Evolutionary conservation across 805 yeast genomes (phyloP).

Genomic region (Pichia scutulata): DNA sequence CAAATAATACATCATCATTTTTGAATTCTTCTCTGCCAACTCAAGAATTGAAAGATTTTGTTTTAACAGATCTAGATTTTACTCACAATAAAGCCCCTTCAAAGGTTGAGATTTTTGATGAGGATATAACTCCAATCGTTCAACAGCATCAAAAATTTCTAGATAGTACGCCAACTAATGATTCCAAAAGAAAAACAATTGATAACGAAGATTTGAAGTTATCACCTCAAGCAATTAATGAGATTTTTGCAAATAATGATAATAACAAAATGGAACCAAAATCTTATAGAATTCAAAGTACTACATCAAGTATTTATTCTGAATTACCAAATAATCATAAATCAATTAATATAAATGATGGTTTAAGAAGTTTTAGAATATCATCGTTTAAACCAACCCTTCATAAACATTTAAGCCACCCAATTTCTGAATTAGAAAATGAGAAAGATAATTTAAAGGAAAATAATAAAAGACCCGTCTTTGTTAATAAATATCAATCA

Average conservation of each 20-base stretch:
- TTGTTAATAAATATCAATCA: not conserved
- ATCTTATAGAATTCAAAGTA: conserved; percentile 8
- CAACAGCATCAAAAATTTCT: not conserved
- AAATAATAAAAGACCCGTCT: not conserved
- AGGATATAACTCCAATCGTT: conserved; percentile 8
- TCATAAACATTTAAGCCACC: conserved; percentile 1
- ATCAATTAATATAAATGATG: not conserved
- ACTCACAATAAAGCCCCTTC: not conserved
- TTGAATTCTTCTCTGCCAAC: conserved; percentile 5
- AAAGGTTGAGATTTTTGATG: not conserved
- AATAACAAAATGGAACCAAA: not conserved
- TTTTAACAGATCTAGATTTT: not conserved
- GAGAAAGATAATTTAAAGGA: not conserved
- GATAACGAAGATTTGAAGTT: conserved; percentile 1
- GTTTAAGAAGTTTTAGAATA: conserved; percentile 7
- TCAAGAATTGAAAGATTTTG: conserved; percentile 1
- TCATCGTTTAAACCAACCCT: conserved; percentile 3
- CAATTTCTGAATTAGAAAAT: not conserved
- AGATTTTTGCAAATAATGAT: not conserved
- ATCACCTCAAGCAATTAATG: not conserved
- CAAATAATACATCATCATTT: conserved; percentile 5
- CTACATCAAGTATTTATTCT: conserved; percentile 19
- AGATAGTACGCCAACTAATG: conserved; percentile 18
- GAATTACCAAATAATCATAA: conserved; percentile 1
- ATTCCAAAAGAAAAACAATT: not conserved